These are phyloP conservation scores for Yamadazyma songkhlaensis DNA, from an alignment of 1,139 yeast genomes.

Conservation along the genomic window DNA sequence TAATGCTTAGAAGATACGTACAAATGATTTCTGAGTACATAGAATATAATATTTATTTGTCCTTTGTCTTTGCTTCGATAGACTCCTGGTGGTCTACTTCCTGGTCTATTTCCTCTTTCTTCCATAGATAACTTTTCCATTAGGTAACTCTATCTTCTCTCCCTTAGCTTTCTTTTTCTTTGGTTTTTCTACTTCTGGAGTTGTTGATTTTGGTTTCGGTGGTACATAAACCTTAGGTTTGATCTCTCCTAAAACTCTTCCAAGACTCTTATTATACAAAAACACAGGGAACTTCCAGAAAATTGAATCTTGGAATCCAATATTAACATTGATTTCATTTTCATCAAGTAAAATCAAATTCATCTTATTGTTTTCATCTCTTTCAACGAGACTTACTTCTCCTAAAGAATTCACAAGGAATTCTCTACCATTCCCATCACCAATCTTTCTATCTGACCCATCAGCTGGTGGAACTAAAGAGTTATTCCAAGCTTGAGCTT, in stretches of 20 bases:
- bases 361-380: constrained; percentile 39
- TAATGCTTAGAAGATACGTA: constrained; percentile 20
- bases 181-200: constrained; percentile 7
- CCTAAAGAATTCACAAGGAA: constrained; percentile 71
- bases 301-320: constrained; percentile 55
- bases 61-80: no score
- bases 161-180: constrained; percentile 36
- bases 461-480: constrained; percentile 46
- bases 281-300: constrained; percentile 45
- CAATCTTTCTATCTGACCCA: constrained; percentile 42
- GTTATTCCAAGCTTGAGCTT: constrained; percentile 60
- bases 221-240: constrained; percentile 16
- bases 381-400: constrained; percentile 59
- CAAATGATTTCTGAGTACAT: neutral
- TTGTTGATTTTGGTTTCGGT: constrained; percentile 4
- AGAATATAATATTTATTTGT: neutral
- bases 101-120: constrained; percentile 18
- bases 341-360: constrained; percentile 32
- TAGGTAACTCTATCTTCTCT: constrained; percentile 50
- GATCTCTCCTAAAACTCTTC: constrained; percentile 30
- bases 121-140: constrained; percentile 57
- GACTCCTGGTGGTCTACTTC: no score
- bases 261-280: constrained; percentile 47
- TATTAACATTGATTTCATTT: constrained; percentile 32
- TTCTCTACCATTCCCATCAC: constrained; percentile 47